Percentiles rank a stretch among this genome's conserved stretches.
These are phyloP conservation scores for Neofusicoccum umdonicola DNA, from an alignment of 2,329 filamentous ascomycete species.

Conservation along the genomic window DNA sequence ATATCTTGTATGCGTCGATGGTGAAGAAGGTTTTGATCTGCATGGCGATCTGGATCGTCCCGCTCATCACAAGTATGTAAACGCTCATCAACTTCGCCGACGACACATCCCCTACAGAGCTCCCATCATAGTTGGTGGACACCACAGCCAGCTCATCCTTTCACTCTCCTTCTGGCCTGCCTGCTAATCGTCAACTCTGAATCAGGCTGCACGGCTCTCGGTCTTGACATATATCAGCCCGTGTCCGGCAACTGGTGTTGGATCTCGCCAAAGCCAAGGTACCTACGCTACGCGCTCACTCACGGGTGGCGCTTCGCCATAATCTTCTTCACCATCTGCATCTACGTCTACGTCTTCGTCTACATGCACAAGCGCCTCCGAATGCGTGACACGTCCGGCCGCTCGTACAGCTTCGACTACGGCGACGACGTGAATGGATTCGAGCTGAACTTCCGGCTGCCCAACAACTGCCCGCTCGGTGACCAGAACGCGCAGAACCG, in stretches of 20 bases:
- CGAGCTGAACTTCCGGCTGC: conserved; percentile 13
- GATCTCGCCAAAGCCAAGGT: conserved; percentile 38
- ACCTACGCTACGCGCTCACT: conserved; percentile 44
- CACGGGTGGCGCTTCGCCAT: conserved; percentile 50
- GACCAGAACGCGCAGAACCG: too few species aligned
- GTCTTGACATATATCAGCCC: conserved; percentile 29
- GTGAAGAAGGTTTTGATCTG: conserved; percentile 35
- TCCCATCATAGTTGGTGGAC: too few species aligned
- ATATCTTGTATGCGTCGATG: conserved; percentile 31
- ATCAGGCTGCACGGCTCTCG: conserved; percentile 5
- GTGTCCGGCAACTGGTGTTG: conserved; percentile 52
- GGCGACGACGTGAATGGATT: neutral
- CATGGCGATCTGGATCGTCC: conserved; percentile 41
- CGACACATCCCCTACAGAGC: too few species aligned
- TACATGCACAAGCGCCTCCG: conserved; percentile 25
- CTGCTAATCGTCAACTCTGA: neutral
- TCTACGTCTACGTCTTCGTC: conserved; percentile 45
- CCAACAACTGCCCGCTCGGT: neutral
- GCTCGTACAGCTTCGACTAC: conserved; percentile 2
- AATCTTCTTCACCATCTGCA: conserved; percentile 40
- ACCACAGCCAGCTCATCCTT: neutral
- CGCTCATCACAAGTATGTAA: conserved; percentile 36
- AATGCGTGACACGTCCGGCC: neutral
- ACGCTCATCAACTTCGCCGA: too few species aligned
- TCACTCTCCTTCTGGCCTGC: too few species aligned